phyloP scores from a whole-genome alignment of 2,329 filamentous ascomycete genomes.

The Xylariaceae sp. region DNA sequence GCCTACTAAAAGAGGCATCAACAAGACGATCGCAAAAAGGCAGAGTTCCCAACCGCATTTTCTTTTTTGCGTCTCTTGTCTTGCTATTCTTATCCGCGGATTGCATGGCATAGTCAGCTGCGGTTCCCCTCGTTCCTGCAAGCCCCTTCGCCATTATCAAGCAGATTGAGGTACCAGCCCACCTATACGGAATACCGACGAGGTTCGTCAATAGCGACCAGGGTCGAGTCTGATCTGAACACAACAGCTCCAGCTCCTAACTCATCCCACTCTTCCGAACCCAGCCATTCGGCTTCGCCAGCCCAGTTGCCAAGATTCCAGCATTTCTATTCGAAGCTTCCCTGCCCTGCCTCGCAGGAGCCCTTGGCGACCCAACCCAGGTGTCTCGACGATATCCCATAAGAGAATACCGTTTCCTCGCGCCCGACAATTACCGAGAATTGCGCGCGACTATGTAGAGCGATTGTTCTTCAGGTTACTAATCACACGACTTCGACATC shows the following conservation, averaged over 20 bases:
- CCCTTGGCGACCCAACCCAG: slow-evolving; percentile 8
- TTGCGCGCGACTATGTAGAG: not conserved
- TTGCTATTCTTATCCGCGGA: not conserved
- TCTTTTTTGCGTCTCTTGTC: slow-evolving; percentile 1
- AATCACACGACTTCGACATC: not conserved
- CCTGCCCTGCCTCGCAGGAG: not conserved
- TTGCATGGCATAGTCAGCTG: slow-evolving; percentile 3
- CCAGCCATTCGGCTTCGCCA: not conserved
- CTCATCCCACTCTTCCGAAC: slow-evolving; percentile 1
- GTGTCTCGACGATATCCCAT: not conserved
- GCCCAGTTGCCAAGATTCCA: not conserved
- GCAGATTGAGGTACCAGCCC: not conserved
- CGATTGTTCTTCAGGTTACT: not conserved
- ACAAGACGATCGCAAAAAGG: slow-evolving; percentile 18
- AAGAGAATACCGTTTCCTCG: slow-evolving; percentile 2
- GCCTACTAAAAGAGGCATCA: slow-evolving; percentile 5
- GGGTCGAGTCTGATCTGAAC: not conserved
- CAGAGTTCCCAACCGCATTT: not conserved
- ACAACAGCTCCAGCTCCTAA: slow-evolving; percentile 2
- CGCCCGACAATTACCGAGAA: not conserved
- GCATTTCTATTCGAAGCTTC: not conserved
- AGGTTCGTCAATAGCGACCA: not conserved
- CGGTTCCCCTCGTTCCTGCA: slow-evolving; percentile 3
- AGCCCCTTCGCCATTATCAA: not conserved
- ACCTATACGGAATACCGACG: not conserved